A percentile compares a stretch with the other conserved stretches of the same genome.
These are phyloP conservation scores for Euphorbia pulcherrima DNA, from an alignment of 345 rosid genomes.

Conservation along the genomic window DNA sequence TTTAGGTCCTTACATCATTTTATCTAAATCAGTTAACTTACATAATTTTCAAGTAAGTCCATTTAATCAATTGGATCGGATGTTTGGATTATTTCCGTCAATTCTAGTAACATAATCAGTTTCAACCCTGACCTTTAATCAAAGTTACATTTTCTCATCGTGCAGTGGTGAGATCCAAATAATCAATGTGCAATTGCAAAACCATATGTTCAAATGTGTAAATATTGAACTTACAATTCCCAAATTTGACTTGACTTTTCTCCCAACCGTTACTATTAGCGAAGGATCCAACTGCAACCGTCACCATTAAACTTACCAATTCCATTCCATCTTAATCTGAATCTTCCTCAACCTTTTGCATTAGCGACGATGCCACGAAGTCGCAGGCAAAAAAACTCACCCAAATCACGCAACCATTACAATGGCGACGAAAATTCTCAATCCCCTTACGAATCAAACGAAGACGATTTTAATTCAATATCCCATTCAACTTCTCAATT, in stretches of 20 bases:
- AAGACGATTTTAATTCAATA: not conserved
- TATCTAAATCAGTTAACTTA: too few relatives aligned
- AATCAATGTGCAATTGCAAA: too few relatives aligned
- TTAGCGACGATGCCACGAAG: not conserved
- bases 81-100: too few relatives aligned
- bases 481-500: not conserved
- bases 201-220: too few relatives aligned
- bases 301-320: not conserved
- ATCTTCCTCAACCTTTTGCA: not conserved
- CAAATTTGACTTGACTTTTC: not conserved
- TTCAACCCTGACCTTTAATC: too few relatives aligned
- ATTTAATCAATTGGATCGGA: too few relatives aligned
- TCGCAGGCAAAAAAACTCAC: conserved; percentile 1
- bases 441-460: conserved; percentile 5
- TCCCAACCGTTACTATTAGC: not conserved
- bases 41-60: too few relatives aligned
- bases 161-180: too few relatives aligned
- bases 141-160: too few relatives aligned
- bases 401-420: not conserved
- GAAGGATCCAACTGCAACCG: not conserved
- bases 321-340: not conserved
- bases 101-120: too few relatives aligned
- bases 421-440: not conserved
- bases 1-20: too few relatives aligned
- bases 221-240: too few relatives aligned